A percentile compares a stretch with the other conserved stretches of the same genome.
Evolutionary conservation across 805 yeast species (phyloP).

Genomic region (Saccharomycopsis olivae): DNA sequence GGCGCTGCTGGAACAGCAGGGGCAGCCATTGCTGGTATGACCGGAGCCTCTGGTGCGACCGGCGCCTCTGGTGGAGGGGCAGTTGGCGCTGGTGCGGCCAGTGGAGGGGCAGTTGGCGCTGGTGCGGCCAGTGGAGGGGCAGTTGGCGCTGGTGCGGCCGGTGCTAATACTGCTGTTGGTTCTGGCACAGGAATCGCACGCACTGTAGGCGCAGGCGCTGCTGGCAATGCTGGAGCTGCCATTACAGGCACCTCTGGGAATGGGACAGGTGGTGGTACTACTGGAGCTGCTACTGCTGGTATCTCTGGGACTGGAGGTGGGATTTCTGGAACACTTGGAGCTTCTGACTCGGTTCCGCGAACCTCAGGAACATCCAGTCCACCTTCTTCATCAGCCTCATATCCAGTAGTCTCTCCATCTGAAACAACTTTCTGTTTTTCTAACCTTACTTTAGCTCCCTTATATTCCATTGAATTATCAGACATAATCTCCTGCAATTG

Average conservation of each 20-base stretch:
- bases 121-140: constrained; percentile 11
- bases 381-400: constrained; percentile 15
- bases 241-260: constrained; percentile 19
- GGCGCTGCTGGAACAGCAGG: constrained; percentile 16
- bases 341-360: neutral
- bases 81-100: constrained; percentile 17
- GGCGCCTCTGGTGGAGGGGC: constrained; percentile 14
- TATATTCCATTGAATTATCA: neutral
- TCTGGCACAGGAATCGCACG: constrained; percentile 10
- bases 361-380: constrained; percentile 9
- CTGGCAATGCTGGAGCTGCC: constrained; percentile 10
- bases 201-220: neutral
- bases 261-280: constrained; percentile 18
- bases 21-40: constrained; percentile 19
- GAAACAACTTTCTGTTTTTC: constrained; percentile 6
- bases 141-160: constrained; percentile 1
- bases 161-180: constrained; percentile 8
- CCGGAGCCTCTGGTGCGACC: constrained; percentile 19
- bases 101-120: constrained; percentile 16
- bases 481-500: no score
- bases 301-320: constrained; percentile 19
- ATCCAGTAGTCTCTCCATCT: constrained; percentile 12
- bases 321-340: neutral
- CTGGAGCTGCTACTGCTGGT: constrained; percentile 19
- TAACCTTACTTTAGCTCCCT: neutral